Conservation (phyloP, 768 basidiomycete species). For the Coprinellus micaceus region DNA sequence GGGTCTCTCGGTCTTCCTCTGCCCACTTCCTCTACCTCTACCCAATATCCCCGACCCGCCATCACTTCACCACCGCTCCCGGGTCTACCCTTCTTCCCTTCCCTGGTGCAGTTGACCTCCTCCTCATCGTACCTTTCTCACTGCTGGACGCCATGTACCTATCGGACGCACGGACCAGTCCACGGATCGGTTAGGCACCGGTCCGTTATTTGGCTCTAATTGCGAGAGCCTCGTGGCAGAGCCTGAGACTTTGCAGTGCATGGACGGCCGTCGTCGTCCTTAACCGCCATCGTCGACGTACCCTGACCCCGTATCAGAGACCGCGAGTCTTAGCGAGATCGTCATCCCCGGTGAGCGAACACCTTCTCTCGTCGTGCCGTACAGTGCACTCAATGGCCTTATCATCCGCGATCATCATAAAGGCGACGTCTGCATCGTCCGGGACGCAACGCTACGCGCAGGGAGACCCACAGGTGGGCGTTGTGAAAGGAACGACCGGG, state of each 20-base stretch:
- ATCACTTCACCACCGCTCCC: no score
- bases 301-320: constrained; percentile 1
- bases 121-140: no score
- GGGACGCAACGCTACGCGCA: not conserved
- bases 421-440: not conserved
- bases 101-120: not conserved
- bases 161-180: not conserved
- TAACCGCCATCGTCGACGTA: not conserved
- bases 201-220: not conserved
- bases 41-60: no score
- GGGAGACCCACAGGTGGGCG: no score
- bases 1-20: no score
- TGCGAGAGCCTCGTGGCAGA: constrained; percentile 1
- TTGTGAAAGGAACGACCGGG: no score
- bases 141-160: not conserved
- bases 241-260: constrained; percentile 1
- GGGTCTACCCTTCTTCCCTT: no score
- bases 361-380: not conserved
- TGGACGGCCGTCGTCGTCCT: not conserved
- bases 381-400: not conserved
- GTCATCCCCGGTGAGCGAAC: not conserved
- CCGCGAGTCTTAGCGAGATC: constrained; percentile 1
- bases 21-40: no score
- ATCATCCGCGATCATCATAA: not conserved
- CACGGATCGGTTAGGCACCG: not conserved